Conservation (phyloP, 208 protist genomes). For the Polymyxa betae region DNA sequence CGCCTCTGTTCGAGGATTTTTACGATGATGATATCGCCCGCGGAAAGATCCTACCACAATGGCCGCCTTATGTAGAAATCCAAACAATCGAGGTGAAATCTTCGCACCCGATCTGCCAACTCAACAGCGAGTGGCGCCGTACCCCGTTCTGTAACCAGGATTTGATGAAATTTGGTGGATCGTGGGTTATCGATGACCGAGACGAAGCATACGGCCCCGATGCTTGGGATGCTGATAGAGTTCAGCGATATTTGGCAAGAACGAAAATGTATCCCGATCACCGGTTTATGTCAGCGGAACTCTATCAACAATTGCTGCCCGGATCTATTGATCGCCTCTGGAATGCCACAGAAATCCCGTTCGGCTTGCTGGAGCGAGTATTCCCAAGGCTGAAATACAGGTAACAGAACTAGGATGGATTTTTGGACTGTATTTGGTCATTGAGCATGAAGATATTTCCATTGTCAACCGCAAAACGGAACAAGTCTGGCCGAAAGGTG, state of each 20-base stretch:
- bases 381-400: constrained; percentile 16
- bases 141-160: not conserved
- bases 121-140: not conserved
- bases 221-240: not conserved
- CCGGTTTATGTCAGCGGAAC: not conserved
- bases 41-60: constrained; percentile 5
- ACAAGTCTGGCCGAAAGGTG: not conserved
- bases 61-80: not conserved
- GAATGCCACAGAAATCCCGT: not conserved
- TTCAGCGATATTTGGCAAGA: not conserved
- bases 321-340: not conserved
- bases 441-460: not conserved
- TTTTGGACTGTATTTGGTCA: not conserved
- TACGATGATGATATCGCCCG: constrained; percentile 7
- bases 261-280: not conserved
- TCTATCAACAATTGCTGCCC: not conserved
- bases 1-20: not conserved
- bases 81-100: not conserved
- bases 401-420: not conserved
- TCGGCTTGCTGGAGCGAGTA: not conserved
- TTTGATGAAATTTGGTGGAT: not conserved
- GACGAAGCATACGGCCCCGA: not conserved
- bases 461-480: not conserved
- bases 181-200: constrained; percentile 15
- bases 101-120: not conserved